A percentile compares a stretch with the other conserved stretches of the same genome.
These are phyloP conservation scores for Apiotrichum gamsii DNA, from an alignment of 1,284 basidiomycete genomes.

Conservation along the genomic window DNA sequence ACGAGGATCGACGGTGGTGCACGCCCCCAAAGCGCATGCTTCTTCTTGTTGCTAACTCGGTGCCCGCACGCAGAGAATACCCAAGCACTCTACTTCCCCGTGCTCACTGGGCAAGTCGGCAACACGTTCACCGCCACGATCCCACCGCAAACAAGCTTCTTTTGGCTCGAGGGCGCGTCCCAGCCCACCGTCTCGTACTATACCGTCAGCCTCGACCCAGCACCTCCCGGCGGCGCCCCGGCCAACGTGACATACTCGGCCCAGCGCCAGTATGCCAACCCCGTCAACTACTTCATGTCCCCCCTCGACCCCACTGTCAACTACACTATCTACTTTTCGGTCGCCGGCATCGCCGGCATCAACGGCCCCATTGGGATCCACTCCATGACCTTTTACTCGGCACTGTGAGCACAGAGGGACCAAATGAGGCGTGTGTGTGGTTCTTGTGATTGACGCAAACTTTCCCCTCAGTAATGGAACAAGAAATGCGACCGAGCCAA, in stretches of 20 bases:
- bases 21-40: no score
- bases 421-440: no score
- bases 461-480: neutral
- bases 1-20: no score
- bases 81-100: neutral
- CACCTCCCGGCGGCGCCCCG: no score
- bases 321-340: neutral
- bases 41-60: neutral
- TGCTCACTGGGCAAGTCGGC: neutral
- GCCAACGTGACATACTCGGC: no score
- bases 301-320: neutral
- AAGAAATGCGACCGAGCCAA: no score
- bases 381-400: neutral
- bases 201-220: neutral
- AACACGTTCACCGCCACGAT: neutral
- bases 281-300: neutral
- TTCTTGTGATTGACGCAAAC: no score
- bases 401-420: constrained; percentile 1
- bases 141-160: neutral
- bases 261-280: neutral
- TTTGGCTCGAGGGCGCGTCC: neutral
- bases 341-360: neutral
- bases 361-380: neutral
- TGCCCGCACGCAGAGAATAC: neutral
- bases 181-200: neutral